Conservation (phyloP, 2,329 filamentous ascomycete genomes). For the Chaetomiaceae sp. region DNA sequence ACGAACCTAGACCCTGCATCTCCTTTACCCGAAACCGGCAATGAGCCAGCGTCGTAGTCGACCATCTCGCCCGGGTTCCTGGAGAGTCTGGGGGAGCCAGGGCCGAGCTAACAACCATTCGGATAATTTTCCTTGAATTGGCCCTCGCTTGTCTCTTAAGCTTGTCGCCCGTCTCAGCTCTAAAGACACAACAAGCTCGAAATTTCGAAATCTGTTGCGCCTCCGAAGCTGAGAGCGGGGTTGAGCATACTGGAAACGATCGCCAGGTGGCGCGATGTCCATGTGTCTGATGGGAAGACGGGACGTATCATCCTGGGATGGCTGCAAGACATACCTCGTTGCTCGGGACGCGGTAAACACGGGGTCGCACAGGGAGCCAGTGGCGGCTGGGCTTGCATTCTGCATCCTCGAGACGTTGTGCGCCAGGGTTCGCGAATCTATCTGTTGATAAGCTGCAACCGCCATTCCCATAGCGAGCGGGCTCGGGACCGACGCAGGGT, state of each 20-base stretch:
- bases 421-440: background rate
- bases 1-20: slow-evolving; percentile 9
- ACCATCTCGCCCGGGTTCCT: slow-evolving; percentile 20
- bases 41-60: background rate
- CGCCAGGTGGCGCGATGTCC: too few relatives aligned
- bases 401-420: background rate
- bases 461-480: background rate
- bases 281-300: too few relatives aligned
- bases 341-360: too few relatives aligned
- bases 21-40: slow-evolving; percentile 17
- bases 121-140: slow-evolving; percentile 18
- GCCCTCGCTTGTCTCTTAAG: slow-evolving; percentile 8
- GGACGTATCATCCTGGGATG: background rate
- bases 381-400: background rate
- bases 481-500: slow-evolving; percentile 18
- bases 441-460: slow-evolving; percentile 4
- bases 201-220: background rate
- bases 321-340: too few relatives aligned
- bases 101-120: slow-evolving; percentile 13
- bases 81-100: slow-evolving; percentile 9
- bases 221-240: too few relatives aligned
- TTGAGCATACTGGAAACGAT: too few relatives aligned
- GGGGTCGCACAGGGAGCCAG: background rate
- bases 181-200: background rate
- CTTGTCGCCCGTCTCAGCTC: background rate